Percentiles rank a stretch among this genome's conserved stretches.
These are phyloP conservation scores for Wickerhamiella domercqiae DNA, from an alignment of 805 yeast genomes.

Conservation along the genomic window DNA sequence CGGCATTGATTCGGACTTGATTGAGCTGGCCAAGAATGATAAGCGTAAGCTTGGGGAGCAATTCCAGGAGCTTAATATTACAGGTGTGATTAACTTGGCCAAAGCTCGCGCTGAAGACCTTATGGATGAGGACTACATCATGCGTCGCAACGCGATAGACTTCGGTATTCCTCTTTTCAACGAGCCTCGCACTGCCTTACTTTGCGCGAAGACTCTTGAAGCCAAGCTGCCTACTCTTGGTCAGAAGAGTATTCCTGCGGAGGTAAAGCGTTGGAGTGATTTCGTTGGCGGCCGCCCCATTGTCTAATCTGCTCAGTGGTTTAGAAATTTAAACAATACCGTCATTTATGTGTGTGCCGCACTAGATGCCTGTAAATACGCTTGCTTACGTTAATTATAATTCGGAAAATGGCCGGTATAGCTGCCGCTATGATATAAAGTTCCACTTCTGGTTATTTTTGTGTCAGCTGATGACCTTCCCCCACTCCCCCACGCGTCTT, in stretches of 20 bases:
- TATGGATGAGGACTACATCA: slow-evolving; percentile 80
- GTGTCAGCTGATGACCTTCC: no score
- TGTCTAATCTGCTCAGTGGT: slow-evolving; percentile 6
- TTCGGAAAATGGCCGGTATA: no score
- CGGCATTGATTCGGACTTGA: slow-evolving; percentile 38
- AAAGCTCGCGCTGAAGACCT: slow-evolving; percentile 72
- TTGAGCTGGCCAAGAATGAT: slow-evolving; percentile 85
- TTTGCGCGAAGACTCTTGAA: slow-evolving; percentile 73
- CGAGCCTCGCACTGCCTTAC: slow-evolving; percentile 82
- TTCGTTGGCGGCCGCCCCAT: slow-evolving; percentile 90
- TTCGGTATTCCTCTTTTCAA: slow-evolving; percentile 92
- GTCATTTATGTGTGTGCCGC: neutral
- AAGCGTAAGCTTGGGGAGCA: slow-evolving; percentile 88
- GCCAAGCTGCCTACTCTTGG: slow-evolving; percentile 47
- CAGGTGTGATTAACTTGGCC: slow-evolving; percentile 86
- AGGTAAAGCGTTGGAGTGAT: slow-evolving; percentile 94
- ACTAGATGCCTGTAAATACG: no score
- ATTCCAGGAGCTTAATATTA: slow-evolving; percentile 72
- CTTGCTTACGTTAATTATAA: no score
- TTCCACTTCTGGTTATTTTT: no score
- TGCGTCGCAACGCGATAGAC: slow-evolving; percentile 99
- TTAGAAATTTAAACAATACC: neutral
- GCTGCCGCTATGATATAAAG: no score
- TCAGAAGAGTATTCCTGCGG: slow-evolving; percentile 49
- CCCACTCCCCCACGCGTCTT: no score